Base-by-base conservation (phyloP, 1,284 basidiomycete genomes). In the Pseudomicrostroma phylloplanum region DNA sequence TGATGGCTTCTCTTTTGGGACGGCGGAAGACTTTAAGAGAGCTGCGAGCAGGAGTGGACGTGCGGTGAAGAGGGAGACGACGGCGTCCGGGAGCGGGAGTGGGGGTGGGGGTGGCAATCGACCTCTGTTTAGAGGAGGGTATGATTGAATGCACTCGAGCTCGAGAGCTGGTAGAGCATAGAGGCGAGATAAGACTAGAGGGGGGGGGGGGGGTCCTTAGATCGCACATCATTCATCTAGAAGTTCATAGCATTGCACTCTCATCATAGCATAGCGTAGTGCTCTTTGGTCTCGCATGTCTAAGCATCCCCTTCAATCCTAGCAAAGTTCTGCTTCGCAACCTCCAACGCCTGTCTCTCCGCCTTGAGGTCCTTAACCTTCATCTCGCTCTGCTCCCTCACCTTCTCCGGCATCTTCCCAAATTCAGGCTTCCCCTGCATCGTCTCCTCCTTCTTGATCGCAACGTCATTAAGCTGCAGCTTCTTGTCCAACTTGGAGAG, bases 401-500 rank as follows among this genome's bases (percentile, higher is more conserved):
- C 74, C 42, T 78, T 73, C 56, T 73, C 63, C 7, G 76, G 76
- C 61, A 70, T 74, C 49, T 72, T 62, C 42, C 60, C 58, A 67
- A 70, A 76, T 21, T 76, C 76, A 6, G 65, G 63, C 65, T 74
- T 77, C 53, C 66, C 64, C 63, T 67, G 73, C n/a, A 68, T 64
- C 0, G 67, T 70, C 2, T 26, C 41, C 39, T 69, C 67, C 62
- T 74, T 73, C 25, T 70, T 65, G 19, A 72, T 64, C 11, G 65
- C 68, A 17, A 68, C 64, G 12, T 64, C 62, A 58, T 71, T 76
- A 56, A 78, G 62, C n/a, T 71, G 65, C 6, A 78, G 59, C 59
- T 77, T 77, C 68, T 76, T 76, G 25, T 68, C 72, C 19, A 78
- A 61, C 59, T 76, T 76, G 46, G 67, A 59, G 15, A 78, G 62